These are phyloP conservation scores for Dionaea muscipula DNA, from an alignment of 179 eudicot species.

Conservation along the genomic window DNA sequence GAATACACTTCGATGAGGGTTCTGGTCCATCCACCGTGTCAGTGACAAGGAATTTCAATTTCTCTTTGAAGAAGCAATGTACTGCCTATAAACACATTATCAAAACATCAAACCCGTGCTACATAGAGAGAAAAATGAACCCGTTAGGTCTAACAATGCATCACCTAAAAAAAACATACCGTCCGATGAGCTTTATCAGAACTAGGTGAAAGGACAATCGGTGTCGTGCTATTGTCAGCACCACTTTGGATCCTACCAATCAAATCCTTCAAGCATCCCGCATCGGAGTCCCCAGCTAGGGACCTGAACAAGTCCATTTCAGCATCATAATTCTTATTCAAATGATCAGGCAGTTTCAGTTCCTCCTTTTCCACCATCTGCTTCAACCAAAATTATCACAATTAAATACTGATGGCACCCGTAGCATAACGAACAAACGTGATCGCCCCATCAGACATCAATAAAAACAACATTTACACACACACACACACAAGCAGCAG, in stretches of 20 bases:
- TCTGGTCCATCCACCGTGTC: conserved; percentile 93
- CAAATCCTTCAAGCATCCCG: conserved; percentile 42
- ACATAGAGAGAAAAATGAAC: conserved; percentile 2
- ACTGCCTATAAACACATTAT: conserved; percentile 23
- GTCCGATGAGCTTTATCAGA: conserved; percentile 81
- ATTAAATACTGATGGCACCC: background rate
- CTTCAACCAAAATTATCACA: background rate
- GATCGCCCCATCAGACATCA: too few relatives aligned
- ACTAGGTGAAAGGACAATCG: conserved; percentile 68
- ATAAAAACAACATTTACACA: too few relatives aligned
- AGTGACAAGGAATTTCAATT: conserved; percentile 66
- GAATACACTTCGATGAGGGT: conserved; percentile 65
- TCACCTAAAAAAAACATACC: conserved; percentile 22
- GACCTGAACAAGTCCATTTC: conserved; percentile 67
- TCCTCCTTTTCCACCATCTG: conserved; percentile 60
- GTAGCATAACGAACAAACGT: too few relatives aligned
- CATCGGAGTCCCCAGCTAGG: conserved; percentile 66
- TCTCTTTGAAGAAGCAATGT: conserved; percentile 87
- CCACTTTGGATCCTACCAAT: conserved; percentile 45
- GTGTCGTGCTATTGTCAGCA: conserved; percentile 26
- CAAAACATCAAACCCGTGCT: conserved; percentile 2
- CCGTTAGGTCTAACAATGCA: too few relatives aligned
- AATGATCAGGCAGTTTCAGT: conserved; percentile 26
- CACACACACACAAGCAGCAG: background rate
- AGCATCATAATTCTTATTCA: conserved; percentile 34